Base-by-base conservation (phyloP, 139 green algal species). In the Coccomyxa sp. region DNA sequence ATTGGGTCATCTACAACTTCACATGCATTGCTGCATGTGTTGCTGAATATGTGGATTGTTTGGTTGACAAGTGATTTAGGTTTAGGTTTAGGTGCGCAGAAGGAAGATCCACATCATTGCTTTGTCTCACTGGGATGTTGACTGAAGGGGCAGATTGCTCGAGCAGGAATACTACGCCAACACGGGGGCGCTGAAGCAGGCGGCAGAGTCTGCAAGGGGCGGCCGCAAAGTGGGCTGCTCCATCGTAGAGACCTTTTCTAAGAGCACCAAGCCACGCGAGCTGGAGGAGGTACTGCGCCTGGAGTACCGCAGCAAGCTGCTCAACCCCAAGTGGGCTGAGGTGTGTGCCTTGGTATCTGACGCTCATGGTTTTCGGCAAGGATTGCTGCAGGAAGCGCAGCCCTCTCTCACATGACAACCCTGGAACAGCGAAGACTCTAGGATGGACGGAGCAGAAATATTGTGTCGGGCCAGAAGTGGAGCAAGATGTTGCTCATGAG, bases 301-400 rank as follows among this genome's bases (percentile, higher is more conserved):
- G 59, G 97, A 99, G 90, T 99, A 99, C 89, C 87, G 97, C 68
- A 92, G 88, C 86, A 99, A 98, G 92, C 92, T 99, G 80, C 91
- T 99, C 57, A 99, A 99, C 89, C 96, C 96, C 0, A 94, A 92
- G 87, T 95, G 86, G 81, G 90, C 80, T 13, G 32, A 86, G 83
- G 83, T 81, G 1, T 16, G 76, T 80, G 71, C 71, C 21, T 38
- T 77, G 63, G 21, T 9, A 28, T 71, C 63, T 71, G 63, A 71
- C 63, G 18, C 38, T 51, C 38, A 51, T 11, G 7, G 38, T 51
- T 51, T 51, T 51, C 7, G 3, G 38, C 38, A 51, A 51, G 7
- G n/a, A n/a, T n/a, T n/a, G n/a, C n/a, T n/a, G n/a, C n/a, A n/a
- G n/a, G n/a, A n/a, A n/a, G n/a, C n/a, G n/a, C n/a, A n/a, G n/a